Percentiles rank a stretch among this genome's conserved stretches.
Evolutionary conservation across 257 asterid genomes (phyloP).

Genomic region (Jacaranda copaia): DNA sequence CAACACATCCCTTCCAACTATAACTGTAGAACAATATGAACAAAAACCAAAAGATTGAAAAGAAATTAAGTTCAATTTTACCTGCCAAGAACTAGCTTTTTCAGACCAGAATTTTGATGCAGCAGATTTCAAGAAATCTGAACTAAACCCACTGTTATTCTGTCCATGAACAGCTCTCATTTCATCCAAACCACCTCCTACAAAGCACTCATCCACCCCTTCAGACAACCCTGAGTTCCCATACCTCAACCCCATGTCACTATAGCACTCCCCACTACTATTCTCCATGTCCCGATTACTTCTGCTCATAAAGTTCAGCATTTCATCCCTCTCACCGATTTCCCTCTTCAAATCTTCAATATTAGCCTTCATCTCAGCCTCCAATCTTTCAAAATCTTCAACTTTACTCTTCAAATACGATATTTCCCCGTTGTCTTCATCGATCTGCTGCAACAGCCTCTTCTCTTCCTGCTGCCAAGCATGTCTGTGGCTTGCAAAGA

Average conservation of each 20-base stretch:
- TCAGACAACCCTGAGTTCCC: too few species aligned
- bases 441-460: constrained; percentile 87
- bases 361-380: constrained; percentile 67
- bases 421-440: constrained; percentile 69
- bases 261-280: too few species aligned
- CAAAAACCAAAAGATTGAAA: background rate
- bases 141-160: constrained; percentile 52
- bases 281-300: too few species aligned
- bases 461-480: constrained; percentile 98
- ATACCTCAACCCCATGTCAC: too few species aligned
- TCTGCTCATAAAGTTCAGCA: constrained; percentile 77
- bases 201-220: too few species aligned
- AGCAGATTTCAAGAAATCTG: constrained; percentile 74
- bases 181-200: constrained; percentile 42
- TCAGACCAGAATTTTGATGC: constrained; percentile 83
- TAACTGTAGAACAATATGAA: constrained; percentile 19
- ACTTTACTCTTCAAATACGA: constrained; percentile 66
- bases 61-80: constrained; percentile 25
- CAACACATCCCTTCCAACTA: background rate
- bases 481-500: constrained; percentile 92
- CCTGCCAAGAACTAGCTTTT: constrained; percentile 83
- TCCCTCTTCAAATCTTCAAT: constrained; percentile 86
- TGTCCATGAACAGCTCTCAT: constrained; percentile 58
- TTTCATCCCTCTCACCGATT: constrained; percentile 81
- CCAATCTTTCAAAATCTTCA: constrained; percentile 74